Base-by-base conservation (phyloP, 2,329 filamentous ascomycete species). In the Fusarium incarnatum region DNA sequence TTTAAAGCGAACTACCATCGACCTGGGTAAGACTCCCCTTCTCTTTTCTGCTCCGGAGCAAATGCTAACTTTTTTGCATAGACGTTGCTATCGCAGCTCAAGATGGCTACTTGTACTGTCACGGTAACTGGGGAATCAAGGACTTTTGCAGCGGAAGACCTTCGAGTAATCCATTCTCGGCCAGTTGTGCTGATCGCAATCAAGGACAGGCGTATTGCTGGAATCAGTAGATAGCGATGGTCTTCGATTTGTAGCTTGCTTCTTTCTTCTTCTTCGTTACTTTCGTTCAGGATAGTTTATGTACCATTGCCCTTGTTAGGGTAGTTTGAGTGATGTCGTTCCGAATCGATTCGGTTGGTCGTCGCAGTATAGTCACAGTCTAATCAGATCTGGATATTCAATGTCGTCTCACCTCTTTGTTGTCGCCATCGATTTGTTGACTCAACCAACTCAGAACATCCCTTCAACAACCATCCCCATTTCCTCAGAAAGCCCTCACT, bases 401-500 rank as follows among this genome's bases (percentile, higher is more conserved):
- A 50, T 22, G 37, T 60, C 5, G 44, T 15, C 34, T 76, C 73
- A 27, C 73, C 73, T 27, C 73, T 53, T 18, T 57, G 59, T n/a
- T 57, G 56, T 7, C 77, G 73, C 80, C 81, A 82, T 45, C 67
- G 69, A 71, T 82, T 81, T 6, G 80, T 81, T 22, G 77, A 75
- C 18, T 77, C 69, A 9, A 82, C 60, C 9, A 83, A 54, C 34
- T 83, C 80, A 0, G 67, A 60, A 54, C 81, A 84, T 0, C 79
- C 81, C 2, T 67, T 67, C 0, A 84, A 44, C 12, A 83, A 54
- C 75, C 78, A 79, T 2, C 70, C 77, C 83, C 83, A 87, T 66
- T 85, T 86, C 42, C 74, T 75, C 4, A 83, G 67, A 66, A 88
- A 86, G 0, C 63, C 59, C 11, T 79, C 77, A 1, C 79, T 85